Evolutionary conservation across 352 stramenopile species (phyloP).

Genomic region (Globisporangium solare): DNA sequence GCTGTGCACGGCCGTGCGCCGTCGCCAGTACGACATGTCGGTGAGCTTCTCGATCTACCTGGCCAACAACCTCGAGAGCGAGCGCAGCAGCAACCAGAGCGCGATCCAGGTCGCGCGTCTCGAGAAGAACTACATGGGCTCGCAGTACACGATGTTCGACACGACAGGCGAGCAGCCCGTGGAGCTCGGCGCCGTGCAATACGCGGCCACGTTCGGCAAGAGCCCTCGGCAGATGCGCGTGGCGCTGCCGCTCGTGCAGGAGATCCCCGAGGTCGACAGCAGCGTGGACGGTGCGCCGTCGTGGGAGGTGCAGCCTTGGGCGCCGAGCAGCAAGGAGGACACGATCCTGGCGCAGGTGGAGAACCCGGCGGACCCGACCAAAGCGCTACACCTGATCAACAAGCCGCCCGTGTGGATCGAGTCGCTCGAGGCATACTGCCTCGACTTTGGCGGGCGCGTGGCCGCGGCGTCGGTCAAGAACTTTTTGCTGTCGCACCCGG

Average conservation of each 20-base stretch:
- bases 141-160: constrained; percentile 84
- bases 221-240: constrained; percentile 84
- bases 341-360: constrained; percentile 77
- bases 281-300: constrained; percentile 31
- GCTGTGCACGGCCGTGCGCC: constrained; percentile 69
- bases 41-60: constrained; percentile 79
- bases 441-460: constrained; percentile 79
- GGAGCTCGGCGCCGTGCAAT: constrained; percentile 80
- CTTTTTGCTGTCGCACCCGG: constrained; percentile 76
- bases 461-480: constrained; percentile 83
- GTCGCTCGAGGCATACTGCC: constrained; percentile 80
- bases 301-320: constrained; percentile 58
- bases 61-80: constrained; percentile 42
- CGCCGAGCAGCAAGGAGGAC: constrained; percentile 61
- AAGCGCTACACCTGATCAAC: constrained; percentile 76
- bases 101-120: constrained; percentile 58
- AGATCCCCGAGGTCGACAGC: constrained; percentile 40
- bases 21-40: constrained; percentile 85
- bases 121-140: constrained; percentile 89
- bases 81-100: constrained; percentile 16
- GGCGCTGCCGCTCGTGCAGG: constrained; percentile 50
- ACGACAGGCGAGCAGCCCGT: constrained; percentile 45
- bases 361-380: constrained; percentile 39
- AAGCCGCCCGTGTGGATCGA: constrained; percentile 87
- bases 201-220: constrained; percentile 82